Conservation (phyloP, 2,329 filamentous ascomycete genomes). For the Aspergillus eucalypticola region DNA sequence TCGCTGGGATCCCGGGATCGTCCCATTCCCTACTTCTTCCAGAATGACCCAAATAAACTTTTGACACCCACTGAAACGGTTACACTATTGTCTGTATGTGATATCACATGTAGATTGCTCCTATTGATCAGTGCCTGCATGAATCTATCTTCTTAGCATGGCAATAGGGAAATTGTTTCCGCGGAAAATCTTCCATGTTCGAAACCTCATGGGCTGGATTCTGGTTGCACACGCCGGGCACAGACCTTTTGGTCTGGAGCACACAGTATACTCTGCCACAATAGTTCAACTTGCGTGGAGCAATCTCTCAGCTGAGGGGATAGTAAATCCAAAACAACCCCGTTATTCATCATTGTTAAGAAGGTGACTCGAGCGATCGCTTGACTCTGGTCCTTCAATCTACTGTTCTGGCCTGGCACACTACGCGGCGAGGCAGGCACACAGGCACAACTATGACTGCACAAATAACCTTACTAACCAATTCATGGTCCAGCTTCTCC, state of each 20-base stretch:
- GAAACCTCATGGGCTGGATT: background rate
- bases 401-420: background rate
- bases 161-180: background rate
- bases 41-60: background rate
- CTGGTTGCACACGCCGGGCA: background rate
- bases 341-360: background rate
- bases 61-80: slow-evolving; percentile 9
- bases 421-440: background rate
- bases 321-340: background rate
- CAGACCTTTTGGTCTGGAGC: background rate
- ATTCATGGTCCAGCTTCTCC: background rate
- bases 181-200: background rate
- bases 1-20: background rate
- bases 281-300: background rate
- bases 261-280: background rate
- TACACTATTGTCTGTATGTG: slow-evolving; percentile 8
- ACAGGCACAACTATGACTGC: background rate
- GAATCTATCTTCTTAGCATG: background rate
- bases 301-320: background rate
- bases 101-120: slow-evolving; percentile 9
- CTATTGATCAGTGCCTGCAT: background rate
- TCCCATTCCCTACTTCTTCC: background rate
- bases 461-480: background rate
- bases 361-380: background rate
- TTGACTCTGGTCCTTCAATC: background rate